Evolutionary conservation across 169 alveolate genomes (phyloP), one percentile per base, ranked within the genome.

Genomic region (Nephromyces sp.): DNA sequence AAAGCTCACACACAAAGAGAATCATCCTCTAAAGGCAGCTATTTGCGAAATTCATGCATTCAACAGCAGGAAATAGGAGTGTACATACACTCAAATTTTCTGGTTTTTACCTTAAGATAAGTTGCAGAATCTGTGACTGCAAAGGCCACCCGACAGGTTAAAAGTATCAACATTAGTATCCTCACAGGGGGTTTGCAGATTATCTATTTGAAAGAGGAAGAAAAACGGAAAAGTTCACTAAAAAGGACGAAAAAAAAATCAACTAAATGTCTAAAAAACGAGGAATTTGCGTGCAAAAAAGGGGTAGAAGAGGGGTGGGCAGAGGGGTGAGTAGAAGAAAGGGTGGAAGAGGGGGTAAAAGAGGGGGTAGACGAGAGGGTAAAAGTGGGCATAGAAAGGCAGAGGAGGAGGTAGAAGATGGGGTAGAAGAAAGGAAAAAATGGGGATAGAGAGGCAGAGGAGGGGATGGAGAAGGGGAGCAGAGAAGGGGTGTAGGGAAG

Each of bases 71-170:
- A n/a, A n/a, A n/a, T n/a, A n/a, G n/a, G n/a, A n/a, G n/a, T n/a
- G n/a, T n/a, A n/a, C n/a, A n/a, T n/a, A n/a, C n/a, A n/a, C n/a
- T n/a, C 57, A 15, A n/a, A n/a, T n/a, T n/a, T n/a, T n/a, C n/a
- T n/a, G n/a, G n/a, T n/a, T n/a, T n/a, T n/a, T 31, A 70, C 2
- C 77, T 70, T 70, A 21, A 70, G 53, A 43, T 52, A 63, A 22
- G 77, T 57, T 15, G 77, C 52, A 6, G 66, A 24, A 51, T 70
- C 77, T 6, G 34, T 65, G 68, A 31, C 3, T 0, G 70, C 77
- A n/a, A 70, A 70, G 28, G 70, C 66, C 25, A 70, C 6, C 2
- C 77, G 69, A n/a, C 70, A 52, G 2, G 77, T 70, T 70, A 70
- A 51, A 51, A 70, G 68, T 2, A 70, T 52, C n/a, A 6, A 22